Evolutionary conservation across 148 eudicot genomes (phyloP).

Genomic region (Dysphania ambrosioides): DNA sequence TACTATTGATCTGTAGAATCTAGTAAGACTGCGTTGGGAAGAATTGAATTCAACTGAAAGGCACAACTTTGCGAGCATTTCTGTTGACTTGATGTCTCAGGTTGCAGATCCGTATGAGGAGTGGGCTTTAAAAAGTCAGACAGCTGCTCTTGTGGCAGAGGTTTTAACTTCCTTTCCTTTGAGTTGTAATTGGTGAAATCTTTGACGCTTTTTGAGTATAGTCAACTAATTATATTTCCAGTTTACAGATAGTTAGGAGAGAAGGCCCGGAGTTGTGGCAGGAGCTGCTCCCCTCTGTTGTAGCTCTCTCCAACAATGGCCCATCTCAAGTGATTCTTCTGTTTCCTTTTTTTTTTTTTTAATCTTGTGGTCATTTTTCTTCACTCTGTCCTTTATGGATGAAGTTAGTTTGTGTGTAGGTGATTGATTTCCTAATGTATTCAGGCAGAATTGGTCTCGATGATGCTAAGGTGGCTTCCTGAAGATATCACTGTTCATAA

Average conservation of each 20-base stretch:
- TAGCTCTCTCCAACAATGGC: slow-evolving; percentile 74
- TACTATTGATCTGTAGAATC: slow-evolving; percentile 55
- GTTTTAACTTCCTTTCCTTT: slow-evolving; percentile 27
- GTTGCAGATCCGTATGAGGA: slow-evolving; percentile 67
- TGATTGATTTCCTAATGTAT: slow-evolving; percentile 11
- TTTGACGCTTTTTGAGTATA: background rate
- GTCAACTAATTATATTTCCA: slow-evolving; percentile 7
- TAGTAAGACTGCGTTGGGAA: slow-evolving; percentile 95
- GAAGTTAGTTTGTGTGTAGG: background rate
- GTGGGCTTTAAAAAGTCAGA: slow-evolving; percentile 94
- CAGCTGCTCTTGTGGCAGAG: slow-evolving; percentile 97
- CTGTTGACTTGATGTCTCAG: slow-evolving; percentile 77
- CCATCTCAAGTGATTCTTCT: slow-evolving; percentile 67
- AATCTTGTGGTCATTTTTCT: slow-evolving; percentile 5
- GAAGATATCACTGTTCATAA: slow-evolving; percentile 98
- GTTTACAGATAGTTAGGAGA: slow-evolving; percentile 79
- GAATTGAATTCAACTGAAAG: slow-evolving; percentile 60
- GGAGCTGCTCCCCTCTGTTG: slow-evolving; percentile 75
- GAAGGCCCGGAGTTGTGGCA: slow-evolving; percentile 82
- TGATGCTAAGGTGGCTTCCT: slow-evolving; percentile 99
- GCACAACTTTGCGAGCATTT: slow-evolving; percentile 66
- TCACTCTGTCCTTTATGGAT: background rate
- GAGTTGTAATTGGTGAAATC: background rate
- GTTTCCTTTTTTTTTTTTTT: slow-evolving; percentile 10
- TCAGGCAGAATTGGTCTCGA: slow-evolving; percentile 91